Percentiles rank a stretch among this genome's conserved stretches.
phyloP scores from a whole-genome alignment of 208 protist genomes.

The Leishmania gerbilli region DNA sequence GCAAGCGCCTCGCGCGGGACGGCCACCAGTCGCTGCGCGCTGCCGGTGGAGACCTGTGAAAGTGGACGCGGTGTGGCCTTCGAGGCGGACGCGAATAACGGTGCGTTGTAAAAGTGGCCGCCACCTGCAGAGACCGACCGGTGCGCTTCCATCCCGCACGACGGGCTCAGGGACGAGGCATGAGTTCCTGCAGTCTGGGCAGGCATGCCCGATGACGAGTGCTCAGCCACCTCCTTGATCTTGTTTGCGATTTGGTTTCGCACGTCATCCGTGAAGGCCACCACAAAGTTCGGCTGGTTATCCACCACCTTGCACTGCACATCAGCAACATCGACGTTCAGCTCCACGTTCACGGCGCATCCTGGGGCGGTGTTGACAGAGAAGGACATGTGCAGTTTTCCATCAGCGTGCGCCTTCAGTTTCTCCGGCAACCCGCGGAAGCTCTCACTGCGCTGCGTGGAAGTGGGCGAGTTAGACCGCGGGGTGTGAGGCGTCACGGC shows the following conservation, averaged over 20 bases:
- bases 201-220: constrained; percentile 9
- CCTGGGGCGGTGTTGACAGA: constrained; percentile 59
- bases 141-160: constrained; percentile 9
- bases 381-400: constrained; percentile 76
- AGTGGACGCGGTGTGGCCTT: constrained; percentile 16
- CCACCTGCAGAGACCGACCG: constrained; percentile 1
- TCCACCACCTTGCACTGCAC: constrained; percentile 80
- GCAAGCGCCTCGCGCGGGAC: constrained; percentile 13
- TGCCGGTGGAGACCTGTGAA: constrained; percentile 24
- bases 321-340: constrained; percentile 76
- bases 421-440: constrained; percentile 26
- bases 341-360: constrained; percentile 61
- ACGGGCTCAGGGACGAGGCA: constrained; percentile 4
- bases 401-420: constrained; percentile 52
- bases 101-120: constrained; percentile 39
- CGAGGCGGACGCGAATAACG: constrained; percentile 20
- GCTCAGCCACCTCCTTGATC: constrained; percentile 62
- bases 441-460: constrained; percentile 31
- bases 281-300: constrained; percentile 73
- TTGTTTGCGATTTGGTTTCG: constrained; percentile 58
- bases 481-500: constrained; percentile 26
- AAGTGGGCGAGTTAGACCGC: constrained; percentile 29
- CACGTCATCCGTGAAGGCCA: constrained; percentile 76
- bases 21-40: constrained; percentile 16
- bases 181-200: constrained; percentile 5